Evolutionary conservation across 106 monocot genomes (phyloP), one percentile per base, ranked within the genome.

Genomic region (Dactylorhiza incarnata): DNA sequence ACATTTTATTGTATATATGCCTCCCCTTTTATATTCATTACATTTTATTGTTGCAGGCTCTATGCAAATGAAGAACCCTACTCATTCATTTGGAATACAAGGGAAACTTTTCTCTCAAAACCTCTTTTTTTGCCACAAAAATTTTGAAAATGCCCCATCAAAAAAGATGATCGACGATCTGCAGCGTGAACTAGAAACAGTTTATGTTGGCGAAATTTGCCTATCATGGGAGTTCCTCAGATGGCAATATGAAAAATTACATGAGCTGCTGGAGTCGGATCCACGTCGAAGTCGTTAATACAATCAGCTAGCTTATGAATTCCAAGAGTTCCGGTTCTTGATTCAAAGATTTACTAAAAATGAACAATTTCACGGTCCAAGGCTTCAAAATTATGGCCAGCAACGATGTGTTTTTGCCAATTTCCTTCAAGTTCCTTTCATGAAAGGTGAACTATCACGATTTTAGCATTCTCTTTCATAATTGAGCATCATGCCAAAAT

Each of bases 161-260:
- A 86, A 86, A 37, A 83, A 54, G 73, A 83, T 92, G 78, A 55
- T 89, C 74, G 86, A 82, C 67, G 92, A 95, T 77, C 79, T 95
- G 2, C 81, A 79, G 6, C 63, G 59, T 20, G 92, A 92, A 8
- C 46, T 95, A 12, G 95, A 95, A 79, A 85, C 71, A 22, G 89
- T 95, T 10, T 95, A 92, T 45, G 92, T 95, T 22, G 92, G 92
- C 20, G 92, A 95, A 52, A 74, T 71, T 25, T 95, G 95, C 43
- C 92, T 95, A 44, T 92, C 95, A 48, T 95, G 95, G 95, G 95
- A 95, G 46, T 88, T 95, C 75, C 81, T 95, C 20, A 71, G 86
- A 8, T 95, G 95, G 95, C 95, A 95, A 58, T 95, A 86, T 43
- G 89, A 88, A 59, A 92, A 88, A 73, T 51, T 83, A 26, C 77